Evolutionary conservation across 805 yeast genomes (phyloP).

Genomic region (Candida hungchunana): DNA sequence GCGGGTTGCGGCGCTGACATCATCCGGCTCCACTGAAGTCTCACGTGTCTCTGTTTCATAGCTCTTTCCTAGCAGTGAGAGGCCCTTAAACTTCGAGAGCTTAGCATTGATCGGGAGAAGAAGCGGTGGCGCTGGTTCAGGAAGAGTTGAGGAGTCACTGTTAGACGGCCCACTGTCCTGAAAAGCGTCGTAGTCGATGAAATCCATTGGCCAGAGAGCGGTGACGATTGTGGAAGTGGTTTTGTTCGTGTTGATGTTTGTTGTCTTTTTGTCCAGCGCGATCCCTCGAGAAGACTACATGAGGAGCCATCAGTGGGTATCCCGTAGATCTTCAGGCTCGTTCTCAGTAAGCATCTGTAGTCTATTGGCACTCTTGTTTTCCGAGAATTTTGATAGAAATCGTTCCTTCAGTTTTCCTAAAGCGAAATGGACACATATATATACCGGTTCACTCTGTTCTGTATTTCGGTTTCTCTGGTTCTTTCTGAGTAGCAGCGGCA

Average conservation of each 20-base stretch:
- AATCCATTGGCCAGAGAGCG: constrained; percentile 19
- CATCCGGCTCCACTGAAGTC: constrained; percentile 14
- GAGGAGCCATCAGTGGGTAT: no score
- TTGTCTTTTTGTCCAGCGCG: not conserved
- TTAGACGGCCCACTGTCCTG: constrained; percentile 1
- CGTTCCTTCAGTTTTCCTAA: no score
- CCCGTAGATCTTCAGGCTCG: no score
- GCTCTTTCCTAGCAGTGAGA: constrained; percentile 28
- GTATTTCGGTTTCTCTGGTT: constrained; percentile 14
- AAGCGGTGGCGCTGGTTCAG: constrained; percentile 39
- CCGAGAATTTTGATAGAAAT: no score
- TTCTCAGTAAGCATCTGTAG: no score
- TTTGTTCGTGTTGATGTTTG: not conserved
- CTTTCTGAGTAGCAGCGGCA: not conserved
- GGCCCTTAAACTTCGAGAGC: constrained; percentile 33
- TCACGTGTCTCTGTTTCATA: constrained; percentile 8
- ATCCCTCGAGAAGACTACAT: not conserved
- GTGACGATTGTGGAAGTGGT: not conserved
- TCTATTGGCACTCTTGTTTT: no score
- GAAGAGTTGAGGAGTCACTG: constrained; percentile 10
- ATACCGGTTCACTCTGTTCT: constrained; percentile 17
- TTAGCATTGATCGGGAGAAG: constrained; percentile 33
- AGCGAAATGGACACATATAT: not conserved
- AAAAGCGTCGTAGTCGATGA: constrained; percentile 26
- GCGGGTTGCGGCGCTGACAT: constrained; percentile 8